phyloP scores from a whole-genome alignment of 176 grass and related monocot species.

The Poa pratensis region DNA sequence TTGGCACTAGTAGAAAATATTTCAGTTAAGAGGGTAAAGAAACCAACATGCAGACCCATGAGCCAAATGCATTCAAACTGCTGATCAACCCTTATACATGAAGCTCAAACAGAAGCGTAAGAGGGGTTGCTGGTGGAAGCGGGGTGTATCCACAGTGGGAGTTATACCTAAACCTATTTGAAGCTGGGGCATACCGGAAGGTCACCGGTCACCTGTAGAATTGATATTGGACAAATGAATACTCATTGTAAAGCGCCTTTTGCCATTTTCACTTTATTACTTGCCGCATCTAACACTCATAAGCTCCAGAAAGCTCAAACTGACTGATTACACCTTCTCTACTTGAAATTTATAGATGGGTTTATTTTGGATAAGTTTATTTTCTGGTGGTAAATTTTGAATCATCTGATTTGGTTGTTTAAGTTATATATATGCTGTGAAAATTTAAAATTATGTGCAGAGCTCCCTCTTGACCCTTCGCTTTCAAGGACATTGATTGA shows the following conservation, averaged over 20 bases:
- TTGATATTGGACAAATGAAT: background rate
- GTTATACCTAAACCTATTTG: background rate
- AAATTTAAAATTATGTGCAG: slow-evolving; percentile 50
- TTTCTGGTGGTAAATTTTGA: background rate
- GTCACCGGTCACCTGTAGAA: background rate
- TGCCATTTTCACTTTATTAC: background rate
- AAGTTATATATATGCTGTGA: slow-evolving; percentile 27
- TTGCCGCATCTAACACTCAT: background rate
- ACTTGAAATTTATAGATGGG: background rate
- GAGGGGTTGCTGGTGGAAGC: background rate
- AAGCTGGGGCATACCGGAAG: slow-evolving; percentile 5
- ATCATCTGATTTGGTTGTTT: slow-evolving; percentile 35
- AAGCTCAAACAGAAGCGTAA: background rate
- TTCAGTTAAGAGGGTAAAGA: background rate
- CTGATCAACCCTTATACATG: background rate
- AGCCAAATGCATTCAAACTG: background rate
- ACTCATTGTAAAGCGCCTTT: background rate
- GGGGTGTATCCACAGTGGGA: background rate
- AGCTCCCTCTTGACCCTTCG: slow-evolving; percentile 92
- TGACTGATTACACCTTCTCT: background rate
- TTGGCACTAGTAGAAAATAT: background rate
- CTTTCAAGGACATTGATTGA: slow-evolving; percentile 94
- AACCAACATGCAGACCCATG: background rate
- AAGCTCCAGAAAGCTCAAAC: background rate
- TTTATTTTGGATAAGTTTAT: slow-evolving; percentile 22